These are phyloP conservation scores for Solanum okadae DNA, from an alignment of 257 asterid species.

Conservation along the genomic window DNA sequence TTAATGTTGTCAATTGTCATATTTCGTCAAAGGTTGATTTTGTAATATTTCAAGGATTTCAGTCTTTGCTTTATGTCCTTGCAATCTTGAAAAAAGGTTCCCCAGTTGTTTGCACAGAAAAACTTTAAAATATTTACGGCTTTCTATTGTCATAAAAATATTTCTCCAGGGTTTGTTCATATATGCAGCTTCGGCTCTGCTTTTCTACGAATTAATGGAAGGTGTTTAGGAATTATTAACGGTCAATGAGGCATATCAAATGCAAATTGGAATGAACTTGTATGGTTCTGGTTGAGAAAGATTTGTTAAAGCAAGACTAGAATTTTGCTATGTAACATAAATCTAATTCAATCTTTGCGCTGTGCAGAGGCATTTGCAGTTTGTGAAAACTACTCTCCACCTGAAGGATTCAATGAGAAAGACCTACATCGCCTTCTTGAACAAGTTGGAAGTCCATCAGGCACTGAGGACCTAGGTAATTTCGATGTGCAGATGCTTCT, in stretches of 20 bases:
- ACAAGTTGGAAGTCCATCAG: constrained; percentile 94
- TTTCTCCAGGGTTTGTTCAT: neutral
- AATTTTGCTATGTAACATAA: neutral
- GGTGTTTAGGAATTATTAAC: neutral
- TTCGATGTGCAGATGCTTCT: neutral
- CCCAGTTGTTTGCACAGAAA: neutral
- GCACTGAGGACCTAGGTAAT: constrained; percentile 74
- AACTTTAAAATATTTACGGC: neutral
- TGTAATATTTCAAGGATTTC: neutral
- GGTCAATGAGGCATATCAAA: neutral
- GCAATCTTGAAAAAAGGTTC: neutral
- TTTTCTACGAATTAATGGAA: neutral
- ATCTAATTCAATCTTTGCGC: neutral
- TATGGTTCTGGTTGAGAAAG: neutral
- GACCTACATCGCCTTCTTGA: constrained; percentile 82
- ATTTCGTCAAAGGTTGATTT: neutral
- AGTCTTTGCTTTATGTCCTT: neutral
- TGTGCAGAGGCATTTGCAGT: constrained; percentile 91
- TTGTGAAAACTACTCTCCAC: constrained; percentile 91
- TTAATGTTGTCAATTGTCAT: neutral
- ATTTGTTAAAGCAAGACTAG: neutral
- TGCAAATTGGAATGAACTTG: neutral
- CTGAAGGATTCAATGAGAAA: constrained; percentile 83
- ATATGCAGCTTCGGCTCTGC: neutral
- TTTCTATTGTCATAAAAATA: neutral